Evolutionary conservation across 495 filamentous ascomycete genomes (phyloP).

Genomic region (Melanomma pulvis-pyrius): DNA sequence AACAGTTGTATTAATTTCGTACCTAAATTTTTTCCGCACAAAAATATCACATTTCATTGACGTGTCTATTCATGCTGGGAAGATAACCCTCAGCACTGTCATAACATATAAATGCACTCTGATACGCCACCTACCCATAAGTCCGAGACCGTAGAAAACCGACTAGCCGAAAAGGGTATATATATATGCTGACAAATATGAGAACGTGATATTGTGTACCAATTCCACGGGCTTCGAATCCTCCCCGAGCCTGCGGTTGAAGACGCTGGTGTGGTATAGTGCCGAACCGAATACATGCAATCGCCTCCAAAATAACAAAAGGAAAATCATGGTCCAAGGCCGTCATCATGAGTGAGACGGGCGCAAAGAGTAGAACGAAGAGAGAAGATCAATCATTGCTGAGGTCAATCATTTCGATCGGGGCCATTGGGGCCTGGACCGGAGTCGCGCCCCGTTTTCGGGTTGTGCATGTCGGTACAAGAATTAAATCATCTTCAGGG

Average conservation of each 20-base stretch:
- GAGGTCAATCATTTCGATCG: constrained; percentile 25
- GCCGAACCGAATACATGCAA: background rate
- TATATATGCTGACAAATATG: background rate
- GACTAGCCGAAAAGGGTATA: background rate
- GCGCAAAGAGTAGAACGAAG: background rate
- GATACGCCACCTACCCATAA: too few species aligned
- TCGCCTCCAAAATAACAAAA: background rate
- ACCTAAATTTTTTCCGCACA: too few species aligned
- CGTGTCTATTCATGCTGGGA: too few species aligned
- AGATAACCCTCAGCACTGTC: too few species aligned
- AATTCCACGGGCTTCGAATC: background rate
- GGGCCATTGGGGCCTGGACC: background rate
- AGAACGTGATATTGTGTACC: background rate
- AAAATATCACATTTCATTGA: too few species aligned
- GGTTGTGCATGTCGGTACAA: background rate
- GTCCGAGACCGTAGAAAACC: background rate
- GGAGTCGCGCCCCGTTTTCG: background rate
- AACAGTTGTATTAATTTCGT: too few species aligned
- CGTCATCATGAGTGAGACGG: too few species aligned
- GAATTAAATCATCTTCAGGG: constrained; percentile 2
- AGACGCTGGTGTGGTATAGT: background rate
- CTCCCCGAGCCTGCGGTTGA: too few species aligned
- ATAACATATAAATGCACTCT: too few species aligned
- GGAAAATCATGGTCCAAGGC: too few species aligned
- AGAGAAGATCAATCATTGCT: constrained; percentile 4